Base-by-base conservation (phyloP, 768 basidiomycete genomes). In the Boletus barrowsii region DNA sequence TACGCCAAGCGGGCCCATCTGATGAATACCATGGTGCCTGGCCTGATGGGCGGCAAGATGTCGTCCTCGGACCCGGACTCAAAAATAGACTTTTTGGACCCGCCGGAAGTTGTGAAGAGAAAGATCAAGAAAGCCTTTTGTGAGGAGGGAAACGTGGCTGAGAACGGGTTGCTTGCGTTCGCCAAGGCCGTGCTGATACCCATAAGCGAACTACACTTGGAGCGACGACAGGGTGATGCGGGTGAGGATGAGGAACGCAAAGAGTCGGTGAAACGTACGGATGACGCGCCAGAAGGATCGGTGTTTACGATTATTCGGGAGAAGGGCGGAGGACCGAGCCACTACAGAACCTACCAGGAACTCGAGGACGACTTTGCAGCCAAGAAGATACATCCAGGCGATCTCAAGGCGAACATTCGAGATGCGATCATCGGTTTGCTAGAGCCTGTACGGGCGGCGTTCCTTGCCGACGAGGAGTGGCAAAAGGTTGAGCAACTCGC, bases 1-100 rank as follows among this genome's bases (percentile, higher is more conserved):
- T 98, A 98, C 76, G 74, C 76, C 49, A 98, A 97, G 72, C 92
- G 96, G 33, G 90, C 95, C 0, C 97, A 99, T 70, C 79, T 99
- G 42, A 99, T 99, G 97, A 99, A 98, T 73, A 77, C 83, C 33
- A 98, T 98, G 95, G 93, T 98, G 0, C 94, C 95, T 30, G 94
- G 95, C 42, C 79, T 97, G 33, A 86, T 86, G 41, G 95, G 95
- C 32, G 91, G 93, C 17, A 99, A 99, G 69, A 98, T 99, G 97
- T 97, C 94, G 15, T 88, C 94, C 1, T 98, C 96, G 1, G 96
- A 98, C 62, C 93, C 93, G 30, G 92, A 97, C 69, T 94, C 90
- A 58, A 99, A 99, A 73, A 96, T 98, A 69, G 97, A 99, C 75
- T 92, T 98, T 72, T 84, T 99, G 57, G 96, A 98, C 71, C 69